Evolutionary conservation across 345 rosid genomes (phyloP).

Genomic region (Rhizophora apiculata): DNA sequence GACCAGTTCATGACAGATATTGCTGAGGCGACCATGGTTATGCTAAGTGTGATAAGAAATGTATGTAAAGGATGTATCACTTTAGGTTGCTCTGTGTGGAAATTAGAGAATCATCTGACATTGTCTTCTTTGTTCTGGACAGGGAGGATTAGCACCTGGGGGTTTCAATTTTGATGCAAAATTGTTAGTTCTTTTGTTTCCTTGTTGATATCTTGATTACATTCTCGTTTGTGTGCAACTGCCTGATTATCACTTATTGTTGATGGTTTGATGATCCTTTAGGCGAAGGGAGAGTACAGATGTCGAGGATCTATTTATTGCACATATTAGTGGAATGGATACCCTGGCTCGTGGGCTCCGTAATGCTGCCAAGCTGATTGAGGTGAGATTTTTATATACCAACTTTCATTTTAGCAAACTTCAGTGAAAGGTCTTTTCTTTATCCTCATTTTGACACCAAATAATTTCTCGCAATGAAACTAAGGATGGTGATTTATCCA

Average conservation of each 20-base stretch:
- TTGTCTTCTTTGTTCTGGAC: slow-evolving; percentile 17
- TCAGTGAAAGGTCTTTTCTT: not conserved
- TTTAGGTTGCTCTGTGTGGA: not conserved
- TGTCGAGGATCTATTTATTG: slow-evolving; percentile 86
- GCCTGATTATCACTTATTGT: not conserved
- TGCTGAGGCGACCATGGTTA: slow-evolving; percentile 84
- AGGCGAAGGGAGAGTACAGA: slow-evolving; percentile 97
- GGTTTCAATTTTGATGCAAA: slow-evolving; percentile 98
- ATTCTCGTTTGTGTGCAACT: not conserved
- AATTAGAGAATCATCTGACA: not conserved
- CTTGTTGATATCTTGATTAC: not conserved
- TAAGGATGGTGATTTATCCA: slow-evolving; percentile 66
- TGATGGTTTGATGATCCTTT: slow-evolving; percentile 8
- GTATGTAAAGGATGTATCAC: slow-evolving; percentile 30
- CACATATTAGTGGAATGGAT: slow-evolving; percentile 89
- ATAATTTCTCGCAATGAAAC: not conserved
- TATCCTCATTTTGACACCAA: slow-evolving; percentile 7
- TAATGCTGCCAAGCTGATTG: slow-evolving; percentile 74
- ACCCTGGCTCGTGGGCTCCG: slow-evolving; percentile 87
- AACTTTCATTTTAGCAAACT: not conserved
- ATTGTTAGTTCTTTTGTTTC: slow-evolving; percentile 44
- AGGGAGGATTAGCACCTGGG: slow-evolving; percentile 96
- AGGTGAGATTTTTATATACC: slow-evolving; percentile 36
- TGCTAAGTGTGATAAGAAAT: slow-evolving; percentile 83
- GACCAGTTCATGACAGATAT: slow-evolving; percentile 87